These are phyloP conservation scores for Pyrenophora teres DNA, from an alignment of 2,329 filamentous ascomycete species.

Conservation along the genomic window DNA sequence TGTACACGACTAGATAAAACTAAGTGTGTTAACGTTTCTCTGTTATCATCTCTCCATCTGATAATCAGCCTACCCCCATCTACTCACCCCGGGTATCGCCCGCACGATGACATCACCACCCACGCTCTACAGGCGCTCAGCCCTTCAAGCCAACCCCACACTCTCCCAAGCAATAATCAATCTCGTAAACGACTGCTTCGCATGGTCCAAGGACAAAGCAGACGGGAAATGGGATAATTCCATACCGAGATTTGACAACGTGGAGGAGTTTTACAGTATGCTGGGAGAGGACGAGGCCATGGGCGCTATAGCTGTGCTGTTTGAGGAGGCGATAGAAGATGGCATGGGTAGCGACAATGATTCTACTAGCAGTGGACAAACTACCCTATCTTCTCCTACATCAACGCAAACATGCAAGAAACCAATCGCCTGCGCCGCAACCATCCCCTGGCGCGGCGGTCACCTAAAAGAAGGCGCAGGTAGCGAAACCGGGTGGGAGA, in stretches of 20 bases:
- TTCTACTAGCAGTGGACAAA: too few species aligned
- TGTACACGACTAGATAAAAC: too few species aligned
- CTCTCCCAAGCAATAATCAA: constrained; percentile 18
- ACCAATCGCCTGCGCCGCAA: constrained; percentile 29
- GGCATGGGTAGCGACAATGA: not conserved
- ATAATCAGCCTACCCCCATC: too few species aligned
- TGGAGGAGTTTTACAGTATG: constrained; percentile 21
- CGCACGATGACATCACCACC: constrained; percentile 1
- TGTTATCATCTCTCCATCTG: not conserved
- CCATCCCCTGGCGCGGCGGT: constrained; percentile 33
- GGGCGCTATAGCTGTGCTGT: constrained; percentile 21
- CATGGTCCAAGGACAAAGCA: constrained; percentile 15
- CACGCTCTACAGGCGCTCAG: constrained; percentile 12
- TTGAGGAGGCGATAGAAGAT: constrained; percentile 9
- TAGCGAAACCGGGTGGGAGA: constrained; percentile 32
- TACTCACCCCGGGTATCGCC: too few species aligned
- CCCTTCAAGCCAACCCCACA: constrained; percentile 10
- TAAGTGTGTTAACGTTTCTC: not conserved
- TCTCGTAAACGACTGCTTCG: constrained; percentile 31
- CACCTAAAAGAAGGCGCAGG: constrained; percentile 21
- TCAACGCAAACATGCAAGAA: not conserved
- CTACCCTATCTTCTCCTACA: not conserved
- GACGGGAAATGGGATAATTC: constrained; percentile 21
- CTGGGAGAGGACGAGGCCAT: constrained; percentile 8
- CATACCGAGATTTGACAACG: constrained; percentile 17